A percentile compares a stretch with the other conserved stretches of the same genome.
Conservation (phyloP, 768 basidiomycete genomes). For the Boletus speciosus region DNA sequence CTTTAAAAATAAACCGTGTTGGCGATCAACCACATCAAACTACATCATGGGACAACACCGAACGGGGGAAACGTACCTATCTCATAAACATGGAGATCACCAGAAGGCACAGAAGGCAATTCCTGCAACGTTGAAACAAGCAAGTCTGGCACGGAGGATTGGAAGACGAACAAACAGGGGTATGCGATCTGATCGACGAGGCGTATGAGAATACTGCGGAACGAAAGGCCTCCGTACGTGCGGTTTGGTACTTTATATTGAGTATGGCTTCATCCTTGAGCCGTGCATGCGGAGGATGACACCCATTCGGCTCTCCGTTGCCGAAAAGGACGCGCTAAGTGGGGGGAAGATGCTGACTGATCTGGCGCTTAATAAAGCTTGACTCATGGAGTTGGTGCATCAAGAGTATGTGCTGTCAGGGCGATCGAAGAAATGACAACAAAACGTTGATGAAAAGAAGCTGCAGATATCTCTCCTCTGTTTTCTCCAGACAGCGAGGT, state of each 20-base stretch:
- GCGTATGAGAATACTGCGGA: background rate
- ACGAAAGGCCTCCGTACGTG: background rate
- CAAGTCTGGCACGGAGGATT: background rate
- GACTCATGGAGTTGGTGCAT: background rate
- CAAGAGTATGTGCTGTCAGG: background rate
- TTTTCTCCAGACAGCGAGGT: background rate
- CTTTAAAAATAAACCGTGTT: background rate
- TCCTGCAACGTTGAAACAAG: background rate
- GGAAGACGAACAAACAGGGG: background rate
- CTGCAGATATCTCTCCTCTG: background rate
- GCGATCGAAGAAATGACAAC: background rate
- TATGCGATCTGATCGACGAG: background rate
- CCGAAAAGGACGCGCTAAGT: background rate
- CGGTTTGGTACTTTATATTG: constrained; percentile 5
- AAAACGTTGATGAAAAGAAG: background rate
- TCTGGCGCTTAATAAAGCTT: background rate
- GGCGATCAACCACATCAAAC: background rate
- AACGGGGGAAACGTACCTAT: background rate
- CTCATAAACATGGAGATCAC: background rate
- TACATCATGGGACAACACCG: background rate
- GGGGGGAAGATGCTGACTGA: background rate
- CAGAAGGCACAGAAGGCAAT: background rate
- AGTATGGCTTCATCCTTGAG: constrained; percentile 12
- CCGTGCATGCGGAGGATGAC: constrained; percentile 3
- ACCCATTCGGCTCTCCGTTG: background rate